Percentiles rank a stretch among this genome's conserved stretches.
Conservation (phyloP, 179 eudicot genomes). For the Beta macrorhiza region DNA sequence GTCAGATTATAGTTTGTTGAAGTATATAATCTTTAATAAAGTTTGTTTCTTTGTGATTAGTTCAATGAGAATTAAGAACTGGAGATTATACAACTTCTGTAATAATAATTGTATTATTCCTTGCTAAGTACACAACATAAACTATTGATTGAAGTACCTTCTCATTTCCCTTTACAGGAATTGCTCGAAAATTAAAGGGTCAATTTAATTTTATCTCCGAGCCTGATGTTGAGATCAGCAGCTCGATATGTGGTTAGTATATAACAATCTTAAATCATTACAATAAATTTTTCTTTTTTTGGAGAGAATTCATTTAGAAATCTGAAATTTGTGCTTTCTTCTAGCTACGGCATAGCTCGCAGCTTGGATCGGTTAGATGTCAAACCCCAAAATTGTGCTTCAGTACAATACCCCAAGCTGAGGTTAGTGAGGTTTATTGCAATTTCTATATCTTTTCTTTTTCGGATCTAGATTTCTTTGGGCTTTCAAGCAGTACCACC, state of each 20-base stretch:
- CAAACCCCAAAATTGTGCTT: conserved; percentile 29
- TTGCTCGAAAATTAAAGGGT: not conserved
- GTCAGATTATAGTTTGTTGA: not conserved
- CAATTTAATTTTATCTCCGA: not conserved
- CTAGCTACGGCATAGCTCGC: conserved; percentile 17
- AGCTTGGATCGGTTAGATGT: conserved; percentile 12
- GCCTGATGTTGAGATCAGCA: not conserved
- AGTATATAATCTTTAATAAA: not conserved
- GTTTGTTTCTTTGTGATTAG: not conserved
- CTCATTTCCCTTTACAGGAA: not conserved
- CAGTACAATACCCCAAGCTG: conserved; percentile 17
- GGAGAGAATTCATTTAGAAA: not conserved
- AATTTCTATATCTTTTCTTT: not conserved
- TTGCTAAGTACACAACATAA: not conserved
- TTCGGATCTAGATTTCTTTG: not conserved
- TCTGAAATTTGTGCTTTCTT: conserved; percentile 6
- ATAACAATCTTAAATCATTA: not conserved
- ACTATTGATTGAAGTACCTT: not conserved
- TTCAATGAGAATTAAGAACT: not conserved
- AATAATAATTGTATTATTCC: not conserved
- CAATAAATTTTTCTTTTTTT: not conserved
- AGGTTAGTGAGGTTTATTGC: conserved; percentile 18
- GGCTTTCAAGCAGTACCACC: not conserved
- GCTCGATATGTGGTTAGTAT: not conserved
- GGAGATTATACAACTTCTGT: not conserved